Percentiles rank a stretch among this genome's conserved stretches.
These are phyloP conservation scores for Cryomyces antarcticus DNA, from an alignment of 495 filamentous ascomycete genomes.

Conservation along the genomic window DNA sequence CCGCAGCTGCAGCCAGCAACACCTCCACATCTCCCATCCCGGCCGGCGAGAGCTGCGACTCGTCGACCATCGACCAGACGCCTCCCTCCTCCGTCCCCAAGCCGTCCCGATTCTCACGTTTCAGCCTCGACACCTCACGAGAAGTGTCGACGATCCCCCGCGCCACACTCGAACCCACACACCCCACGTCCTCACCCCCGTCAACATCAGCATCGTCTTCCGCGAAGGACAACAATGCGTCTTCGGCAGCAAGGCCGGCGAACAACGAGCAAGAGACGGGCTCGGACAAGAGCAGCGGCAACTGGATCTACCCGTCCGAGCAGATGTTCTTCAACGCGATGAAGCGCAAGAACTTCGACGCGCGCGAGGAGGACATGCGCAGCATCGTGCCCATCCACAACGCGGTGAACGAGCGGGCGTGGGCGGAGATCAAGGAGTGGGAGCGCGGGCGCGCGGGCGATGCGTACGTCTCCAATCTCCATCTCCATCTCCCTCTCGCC, in stretches of 20 bases:
- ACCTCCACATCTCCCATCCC: conserved; percentile 5
- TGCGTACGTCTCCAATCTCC: conserved; percentile 20
- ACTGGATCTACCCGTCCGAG: conserved; percentile 96
- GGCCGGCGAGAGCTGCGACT: conserved; percentile 12
- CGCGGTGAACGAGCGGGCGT: conserved; percentile 43
- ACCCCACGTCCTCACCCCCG: conserved; percentile 14
- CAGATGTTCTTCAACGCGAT: conserved; percentile 91
- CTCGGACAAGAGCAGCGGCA: conserved; percentile 40
- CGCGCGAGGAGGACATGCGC: conserved; percentile 50
- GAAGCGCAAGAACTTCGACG: conserved; percentile 52
- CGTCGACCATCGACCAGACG: conserved; percentile 11
- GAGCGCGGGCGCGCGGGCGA: conserved; percentile 42
- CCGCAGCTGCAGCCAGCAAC: conserved; percentile 5
- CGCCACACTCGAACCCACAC: conserved; percentile 19
- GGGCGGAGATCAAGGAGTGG: conserved; percentile 38
- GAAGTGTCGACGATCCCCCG: conserved; percentile 73
- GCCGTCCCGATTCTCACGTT: not conserved
- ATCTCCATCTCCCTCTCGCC: too few species aligned
- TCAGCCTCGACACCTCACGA: conserved; percentile 33
- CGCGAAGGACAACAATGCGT: conserved; percentile 6
- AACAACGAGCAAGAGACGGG: conserved; percentile 59
- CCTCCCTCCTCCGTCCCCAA: conserved; percentile 8
- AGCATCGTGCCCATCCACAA: conserved; percentile 95
- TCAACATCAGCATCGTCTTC: conserved; percentile 14
- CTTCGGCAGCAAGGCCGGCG: conserved; percentile 21